Evolutionary conservation across 768 basidiomycete genomes (phyloP).

Genomic region (Fomitopsis pulvina): DNA sequence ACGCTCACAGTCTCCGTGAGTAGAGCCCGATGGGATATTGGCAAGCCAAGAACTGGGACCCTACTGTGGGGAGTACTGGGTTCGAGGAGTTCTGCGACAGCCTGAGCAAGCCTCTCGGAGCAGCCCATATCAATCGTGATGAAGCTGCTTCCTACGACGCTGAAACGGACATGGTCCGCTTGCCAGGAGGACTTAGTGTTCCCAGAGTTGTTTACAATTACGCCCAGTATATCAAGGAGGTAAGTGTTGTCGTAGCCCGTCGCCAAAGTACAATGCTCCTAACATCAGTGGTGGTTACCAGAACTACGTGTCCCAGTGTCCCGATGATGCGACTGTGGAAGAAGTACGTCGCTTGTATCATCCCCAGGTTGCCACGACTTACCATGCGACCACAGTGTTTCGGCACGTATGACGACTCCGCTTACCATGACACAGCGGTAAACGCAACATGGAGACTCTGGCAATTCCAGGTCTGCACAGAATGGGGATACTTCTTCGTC

Average conservation of each 20-base stretch:
- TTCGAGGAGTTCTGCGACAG: slow-evolving; percentile 68
- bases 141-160: slow-evolving; percentile 36
- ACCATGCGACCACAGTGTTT: slow-evolving; percentile 59
- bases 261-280: neutral
- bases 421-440: slow-evolving; percentile 55
- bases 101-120: slow-evolving; percentile 40
- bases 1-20: neutral
- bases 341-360: slow-evolving; percentile 30
- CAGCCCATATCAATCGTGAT: slow-evolving; percentile 15
- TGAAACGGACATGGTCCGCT: slow-evolving; percentile 37
- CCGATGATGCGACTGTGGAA: slow-evolving; percentile 40
- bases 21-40: slow-evolving; percentile 62
- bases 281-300: slow-evolving; percentile 17
- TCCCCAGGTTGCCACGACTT: neutral
- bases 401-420: slow-evolving; percentile 66
- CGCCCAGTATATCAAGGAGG: slow-evolving; percentile 70
- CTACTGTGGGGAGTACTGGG: slow-evolving; percentile 47
- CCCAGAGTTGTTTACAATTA: slow-evolving; percentile 66
- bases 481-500: slow-evolving; percentile 94
- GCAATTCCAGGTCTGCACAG: slow-evolving; percentile 88
- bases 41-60: slow-evolving; percentile 90
- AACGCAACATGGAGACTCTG: slow-evolving; percentile 81
- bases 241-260: slow-evolving; percentile 20
- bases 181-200: slow-evolving; percentile 41
- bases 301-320: slow-evolving; percentile 54